Evolutionary conservation across 2,329 filamentous ascomycete species (phyloP), one percentile per base, ranked within the genome.

Genomic region (Clarireedia hainanense): DNA sequence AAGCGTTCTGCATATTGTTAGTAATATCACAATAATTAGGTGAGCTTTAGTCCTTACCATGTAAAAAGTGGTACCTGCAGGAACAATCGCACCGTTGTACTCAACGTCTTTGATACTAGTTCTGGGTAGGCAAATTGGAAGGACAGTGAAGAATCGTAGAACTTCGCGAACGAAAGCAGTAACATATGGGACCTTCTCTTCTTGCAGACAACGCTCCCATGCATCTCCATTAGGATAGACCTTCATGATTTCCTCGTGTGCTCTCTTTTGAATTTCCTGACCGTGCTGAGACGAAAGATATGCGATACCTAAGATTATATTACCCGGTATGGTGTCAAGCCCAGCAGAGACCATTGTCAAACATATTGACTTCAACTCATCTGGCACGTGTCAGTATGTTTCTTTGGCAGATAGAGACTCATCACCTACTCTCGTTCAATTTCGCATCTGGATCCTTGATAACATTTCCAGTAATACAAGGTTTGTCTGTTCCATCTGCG

Each of bases 301-400:
- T 2, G 86, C 89, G 46, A 92, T 81, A 12, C 85, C 84, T 85
- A 90, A 89, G 64, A 90, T 85, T 9, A 92, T 72, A 59, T 91
- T 91, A 10, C 84, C 86, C 0, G 89, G 86, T 1, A 94, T 85
- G 0, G 89, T 94, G 67, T 94, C 89, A 15, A 92, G 79, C 17
- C 89, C 89, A 0, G 87, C 89, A 1, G 85, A 88, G 0, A 92
- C 85, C 81, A 92, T 91, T 24, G 87, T 90, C 24, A 94, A 72
- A 67, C 88, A 89, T 62, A 94, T 89, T 2, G 86, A 88, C 70
- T 87, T 89, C 50, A 91, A 77, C 69, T 91, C 89, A 12, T 81
- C 85, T 87, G 53, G 5, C 3, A 58, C n/a, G 20, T 12, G 67
- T 75, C 40, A 78, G 58, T 73, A 66, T 48, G 70, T 60, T 39